These are phyloP conservation scores for Boletus smithii DNA, from an alignment of 1,284 basidiomycete genomes.

Conservation along the genomic window DNA sequence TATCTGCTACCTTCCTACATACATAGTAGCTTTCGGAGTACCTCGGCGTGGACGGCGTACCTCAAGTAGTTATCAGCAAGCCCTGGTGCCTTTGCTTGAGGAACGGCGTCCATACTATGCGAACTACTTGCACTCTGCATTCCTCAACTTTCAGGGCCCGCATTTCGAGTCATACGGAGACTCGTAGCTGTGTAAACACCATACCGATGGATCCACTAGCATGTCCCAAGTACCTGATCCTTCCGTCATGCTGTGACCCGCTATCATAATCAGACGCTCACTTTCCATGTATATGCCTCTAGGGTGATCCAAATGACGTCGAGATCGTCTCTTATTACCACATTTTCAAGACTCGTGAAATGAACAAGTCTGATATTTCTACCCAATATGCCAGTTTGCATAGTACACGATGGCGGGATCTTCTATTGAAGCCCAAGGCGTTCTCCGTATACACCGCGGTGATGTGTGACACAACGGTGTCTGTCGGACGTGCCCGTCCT, in stretches of 20 bases:
- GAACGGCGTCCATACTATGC: too few relatives aligned
- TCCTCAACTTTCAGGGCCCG: background rate
- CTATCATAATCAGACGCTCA: background rate
- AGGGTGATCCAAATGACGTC: constrained; percentile 6
- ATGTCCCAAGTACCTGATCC: background rate
- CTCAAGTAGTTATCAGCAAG: background rate
- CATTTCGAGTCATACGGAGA: background rate
- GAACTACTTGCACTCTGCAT: background rate
- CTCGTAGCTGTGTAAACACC: background rate
- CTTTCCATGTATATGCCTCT: background rate
- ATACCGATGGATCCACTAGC: background rate
- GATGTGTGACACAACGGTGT: too few relatives aligned
- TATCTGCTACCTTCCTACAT: background rate
- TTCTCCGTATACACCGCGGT: too few relatives aligned
- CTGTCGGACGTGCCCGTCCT: too few relatives aligned
- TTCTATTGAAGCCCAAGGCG: too few relatives aligned
- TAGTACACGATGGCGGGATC: too few relatives aligned
- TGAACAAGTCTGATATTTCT: background rate
- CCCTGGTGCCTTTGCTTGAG: background rate
- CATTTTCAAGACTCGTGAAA: background rate
- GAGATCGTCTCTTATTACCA: constrained; percentile 2
- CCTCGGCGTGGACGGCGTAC: too few relatives aligned
- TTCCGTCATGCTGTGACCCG: background rate
- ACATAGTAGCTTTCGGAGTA: background rate
- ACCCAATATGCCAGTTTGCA: too few relatives aligned